Evolutionary conservation across 2,329 filamentous ascomycete species (phyloP).

Genomic region (Gaeumannomyces tritici): DNA sequence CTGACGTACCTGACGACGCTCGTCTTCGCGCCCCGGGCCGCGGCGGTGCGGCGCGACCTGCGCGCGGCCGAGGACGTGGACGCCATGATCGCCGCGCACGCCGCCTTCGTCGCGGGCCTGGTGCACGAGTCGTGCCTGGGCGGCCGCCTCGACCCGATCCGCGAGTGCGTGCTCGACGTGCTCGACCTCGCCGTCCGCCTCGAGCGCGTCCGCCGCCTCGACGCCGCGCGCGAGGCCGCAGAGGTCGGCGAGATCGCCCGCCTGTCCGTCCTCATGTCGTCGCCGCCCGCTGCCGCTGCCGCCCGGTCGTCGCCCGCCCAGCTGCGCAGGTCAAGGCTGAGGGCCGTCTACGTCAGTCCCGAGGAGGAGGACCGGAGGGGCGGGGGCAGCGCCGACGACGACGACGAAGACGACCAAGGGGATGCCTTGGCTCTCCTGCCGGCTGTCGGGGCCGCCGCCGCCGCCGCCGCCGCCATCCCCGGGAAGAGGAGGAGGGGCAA

Average conservation of each 20-base stretch:
- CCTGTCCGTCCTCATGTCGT: slow-evolving; percentile 23
- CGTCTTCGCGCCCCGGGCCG: slow-evolving; percentile 53
- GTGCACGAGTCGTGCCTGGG: slow-evolving; percentile 62
- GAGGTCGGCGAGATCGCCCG: slow-evolving; percentile 28
- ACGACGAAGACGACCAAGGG: too few species aligned
- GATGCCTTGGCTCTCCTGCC: neutral
- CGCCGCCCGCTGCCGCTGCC: slow-evolving; percentile 14
- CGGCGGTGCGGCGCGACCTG: slow-evolving; percentile 48
- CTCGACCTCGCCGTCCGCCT: slow-evolving; percentile 67
- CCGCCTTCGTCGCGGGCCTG: slow-evolving; percentile 51
- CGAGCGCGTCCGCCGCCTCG: slow-evolving; percentile 43
- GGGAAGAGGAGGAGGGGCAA: neutral
- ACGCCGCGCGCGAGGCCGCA: slow-evolving; percentile 25
- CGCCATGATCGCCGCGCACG: slow-evolving; percentile 65
- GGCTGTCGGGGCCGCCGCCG: neutral
- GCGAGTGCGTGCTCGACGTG: slow-evolving; percentile 62
- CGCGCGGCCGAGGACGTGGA: slow-evolving; percentile 62
- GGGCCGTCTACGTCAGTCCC: slow-evolving; percentile 11
- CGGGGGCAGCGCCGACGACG: slow-evolving; percentile 5
- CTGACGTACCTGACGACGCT: slow-evolving; percentile 69
- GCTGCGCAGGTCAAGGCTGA: slow-evolving; percentile 3
- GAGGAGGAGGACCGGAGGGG: slow-evolving; percentile 19
- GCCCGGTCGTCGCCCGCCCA: slow-evolving; percentile 2
- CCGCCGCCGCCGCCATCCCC: too few species aligned
- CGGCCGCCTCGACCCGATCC: slow-evolving; percentile 58